Percentiles rank a stretch among this genome's conserved stretches.
phyloP scores from a whole-genome alignment of 1,284 basidiomycete species.

The Cerioporus squamosus region DNA sequence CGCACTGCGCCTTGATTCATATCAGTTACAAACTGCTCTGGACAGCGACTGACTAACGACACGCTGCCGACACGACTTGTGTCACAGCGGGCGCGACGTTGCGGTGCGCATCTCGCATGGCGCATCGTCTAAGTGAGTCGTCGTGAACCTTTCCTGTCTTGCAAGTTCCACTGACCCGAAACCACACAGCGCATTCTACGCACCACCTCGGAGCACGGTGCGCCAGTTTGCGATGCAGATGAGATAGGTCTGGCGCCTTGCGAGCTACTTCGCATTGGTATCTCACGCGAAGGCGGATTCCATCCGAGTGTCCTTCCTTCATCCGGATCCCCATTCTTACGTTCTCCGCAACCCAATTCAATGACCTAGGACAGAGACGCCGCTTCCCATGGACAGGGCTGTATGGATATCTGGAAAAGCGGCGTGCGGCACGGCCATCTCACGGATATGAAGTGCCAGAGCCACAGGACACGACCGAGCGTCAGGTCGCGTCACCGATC shows the following conservation, averaged over 20 bases:
- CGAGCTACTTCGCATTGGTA: neutral
- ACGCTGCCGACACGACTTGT: neutral
- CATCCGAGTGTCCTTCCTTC: constrained; percentile 4
- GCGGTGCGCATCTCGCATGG: too few relatives aligned
- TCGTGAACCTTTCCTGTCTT: neutral
- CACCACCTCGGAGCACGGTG: neutral
- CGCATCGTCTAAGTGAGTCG: neutral
- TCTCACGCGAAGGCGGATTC: constrained; percentile 6
- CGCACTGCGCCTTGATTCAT: too few relatives aligned
- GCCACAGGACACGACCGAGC: constrained; percentile 6
- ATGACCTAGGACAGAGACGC: neutral
- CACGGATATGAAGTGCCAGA: constrained; percentile 12
- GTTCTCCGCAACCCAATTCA: neutral
- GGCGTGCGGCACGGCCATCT: constrained; percentile 11
- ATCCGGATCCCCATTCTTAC: neutral
- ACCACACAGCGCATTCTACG: too few relatives aligned
- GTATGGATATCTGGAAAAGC: constrained; percentile 2
- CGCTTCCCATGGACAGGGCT: neutral
- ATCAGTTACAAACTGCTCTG: too few relatives aligned
- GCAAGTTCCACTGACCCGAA: neutral
- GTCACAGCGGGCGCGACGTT: too few relatives aligned
- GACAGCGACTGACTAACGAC: too few relatives aligned
- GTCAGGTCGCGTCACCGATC: constrained; percentile 8
- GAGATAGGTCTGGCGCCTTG: neutral
- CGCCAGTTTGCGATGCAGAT: neutral